Conservation (phyloP, 2,329 filamentous ascomycete genomes). For the Ciborinia camelliae region DNA sequence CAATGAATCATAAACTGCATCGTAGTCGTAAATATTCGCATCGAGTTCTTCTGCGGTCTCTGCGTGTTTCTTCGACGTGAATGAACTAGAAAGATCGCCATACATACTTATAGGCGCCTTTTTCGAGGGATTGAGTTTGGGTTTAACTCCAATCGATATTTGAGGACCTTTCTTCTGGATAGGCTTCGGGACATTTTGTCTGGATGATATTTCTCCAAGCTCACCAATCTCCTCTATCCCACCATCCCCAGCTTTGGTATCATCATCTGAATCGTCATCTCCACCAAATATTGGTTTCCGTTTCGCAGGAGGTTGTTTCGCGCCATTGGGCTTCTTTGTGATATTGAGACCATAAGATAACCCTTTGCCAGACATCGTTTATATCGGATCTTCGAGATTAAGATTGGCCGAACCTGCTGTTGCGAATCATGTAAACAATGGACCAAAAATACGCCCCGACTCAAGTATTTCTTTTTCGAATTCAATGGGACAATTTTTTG, state of each 20-base stretch:
- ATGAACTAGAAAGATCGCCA: conserved; percentile 63
- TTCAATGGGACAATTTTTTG: neutral
- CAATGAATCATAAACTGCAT: conserved; percentile 74
- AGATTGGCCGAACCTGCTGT: neutral
- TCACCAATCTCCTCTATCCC: conserved; percentile 58
- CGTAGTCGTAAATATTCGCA: conserved; percentile 79
- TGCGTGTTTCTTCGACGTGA: conserved; percentile 60
- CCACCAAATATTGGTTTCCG: conserved; percentile 58
- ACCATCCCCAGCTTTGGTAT: conserved; percentile 39
- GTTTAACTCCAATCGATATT: conserved; percentile 34
- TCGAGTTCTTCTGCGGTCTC: conserved; percentile 65
- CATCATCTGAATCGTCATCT: conserved; percentile 55
- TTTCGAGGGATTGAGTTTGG: conserved; percentile 22
- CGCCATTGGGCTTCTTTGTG: conserved; percentile 50
- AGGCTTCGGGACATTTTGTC: conserved; percentile 38
- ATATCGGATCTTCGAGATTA: neutral
- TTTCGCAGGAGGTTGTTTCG: conserved; percentile 49
- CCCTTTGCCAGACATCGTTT: conserved; percentile 37
- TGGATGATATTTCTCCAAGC: conserved; percentile 49
- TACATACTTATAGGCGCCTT: conserved; percentile 47
- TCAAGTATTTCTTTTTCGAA: neutral
- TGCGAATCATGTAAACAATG: neutral
- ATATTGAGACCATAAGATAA: conserved; percentile 58
- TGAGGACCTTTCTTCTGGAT: conserved; percentile 37
- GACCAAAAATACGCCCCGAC: neutral